phyloP scores from a whole-genome alignment of 2,329 filamentous ascomycete species.

The Cercospora sp. region DNA sequence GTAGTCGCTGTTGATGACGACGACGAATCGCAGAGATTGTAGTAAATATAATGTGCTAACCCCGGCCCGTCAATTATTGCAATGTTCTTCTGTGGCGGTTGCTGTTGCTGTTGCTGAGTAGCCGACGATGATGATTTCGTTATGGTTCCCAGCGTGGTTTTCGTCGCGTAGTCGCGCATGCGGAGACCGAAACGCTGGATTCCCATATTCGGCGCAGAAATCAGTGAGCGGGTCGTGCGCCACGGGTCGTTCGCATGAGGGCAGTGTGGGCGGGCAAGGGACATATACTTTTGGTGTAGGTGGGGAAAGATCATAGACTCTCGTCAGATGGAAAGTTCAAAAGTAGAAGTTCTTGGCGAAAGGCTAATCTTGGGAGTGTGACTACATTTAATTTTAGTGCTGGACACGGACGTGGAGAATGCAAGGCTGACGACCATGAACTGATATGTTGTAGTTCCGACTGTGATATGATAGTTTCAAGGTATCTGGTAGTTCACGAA shows the following conservation, averaged over 20 bases:
- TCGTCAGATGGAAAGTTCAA: neutral
- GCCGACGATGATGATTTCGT: constrained; percentile 69
- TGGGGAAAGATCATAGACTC: neutral
- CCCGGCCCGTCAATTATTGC: constrained; percentile 74
- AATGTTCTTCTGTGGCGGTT: neutral
- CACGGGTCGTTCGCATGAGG: neutral
- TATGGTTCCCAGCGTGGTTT: constrained; percentile 15
- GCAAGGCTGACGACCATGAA: neutral
- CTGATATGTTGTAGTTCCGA: too few relatives aligned
- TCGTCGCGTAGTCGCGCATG: constrained; percentile 23
- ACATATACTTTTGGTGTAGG: neutral
- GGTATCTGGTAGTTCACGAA: neutral
- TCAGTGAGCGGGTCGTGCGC: neutral
- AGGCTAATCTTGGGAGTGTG: neutral
- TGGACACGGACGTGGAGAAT: neutral
- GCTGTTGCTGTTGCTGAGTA: neutral
- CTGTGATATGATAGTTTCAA: neutral
- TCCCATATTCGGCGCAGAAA: constrained; percentile 22
- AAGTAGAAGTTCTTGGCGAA: neutral
- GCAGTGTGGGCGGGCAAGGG: neutral
- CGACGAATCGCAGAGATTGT: constrained; percentile 36
- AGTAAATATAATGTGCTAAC: constrained; percentile 71
- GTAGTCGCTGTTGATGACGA: neutral
- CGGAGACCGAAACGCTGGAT: constrained; percentile 29
- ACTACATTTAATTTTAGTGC: neutral